Evolutionary conservation across 2,329 filamentous ascomycete species (phyloP), one percentile per base, ranked within the genome.

Genomic region (Aspergillus thermomutatus): DNA sequence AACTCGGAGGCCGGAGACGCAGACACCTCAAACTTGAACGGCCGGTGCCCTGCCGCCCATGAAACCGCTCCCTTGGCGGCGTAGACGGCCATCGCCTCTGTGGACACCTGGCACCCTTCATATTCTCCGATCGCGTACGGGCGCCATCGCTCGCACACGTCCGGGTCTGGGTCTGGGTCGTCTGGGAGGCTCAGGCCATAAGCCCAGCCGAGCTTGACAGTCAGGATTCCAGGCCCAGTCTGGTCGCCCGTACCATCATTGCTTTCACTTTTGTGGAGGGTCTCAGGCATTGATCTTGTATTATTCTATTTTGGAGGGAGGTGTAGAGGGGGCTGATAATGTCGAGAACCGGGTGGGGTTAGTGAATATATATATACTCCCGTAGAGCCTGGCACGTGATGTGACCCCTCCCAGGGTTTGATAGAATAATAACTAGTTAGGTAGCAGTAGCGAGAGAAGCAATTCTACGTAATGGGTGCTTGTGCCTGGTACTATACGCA

Each of bases 111-210:
- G 45, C 50, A 41, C 23, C 52, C 45, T 50, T 54, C 25, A 43
- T 54, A 54, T 21, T 54, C 52, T 49, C 14, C 52, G 31, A 54
- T 50, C 52, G 31, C 52, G 34, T 54, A 54, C 11, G 23, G 52
- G 6, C 45, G 45, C 52, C 46, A 54, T 54, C 34, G 43, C 52
- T 53, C 41, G n/a, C 41, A 45, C 41, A 45, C 19, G 11, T 23
- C 9, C 40, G 40, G n/a, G 41, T 47, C 51, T 40, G 45, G 11
- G 34, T 34, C 10, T 53, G 14, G 41, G n/a, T 31, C 23, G 31
- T 53, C 37, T 48, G 52, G 52, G 11, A 53, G 43, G 4, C 23
- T 49, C 43, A 53, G 25, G 11, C 52, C 8, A 34, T 27, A 25
- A 10, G 52, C 10, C 26, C 26, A 27, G 43, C 31, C 31, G 14